Evolutionary conservation across 2,329 filamentous ascomycete species (phyloP).

Genomic region (Ophiocordyceps australis): DNA sequence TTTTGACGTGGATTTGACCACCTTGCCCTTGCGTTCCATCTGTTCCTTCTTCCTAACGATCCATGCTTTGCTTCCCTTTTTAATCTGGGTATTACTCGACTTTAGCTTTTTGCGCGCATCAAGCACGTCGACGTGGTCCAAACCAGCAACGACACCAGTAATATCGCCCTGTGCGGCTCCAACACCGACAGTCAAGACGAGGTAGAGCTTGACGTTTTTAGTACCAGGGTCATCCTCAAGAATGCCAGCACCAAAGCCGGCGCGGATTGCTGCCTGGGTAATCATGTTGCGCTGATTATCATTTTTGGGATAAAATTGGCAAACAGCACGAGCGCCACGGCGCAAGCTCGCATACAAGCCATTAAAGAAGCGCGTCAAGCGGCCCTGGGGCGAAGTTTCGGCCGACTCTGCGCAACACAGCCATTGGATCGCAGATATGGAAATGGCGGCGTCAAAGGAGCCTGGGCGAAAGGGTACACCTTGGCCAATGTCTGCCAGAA

Average conservation of each 20-base stretch:
- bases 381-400: slow-evolving; percentile 62
- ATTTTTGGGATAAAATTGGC: slow-evolving; percentile 97
- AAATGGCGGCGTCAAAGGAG: slow-evolving; percentile 86
- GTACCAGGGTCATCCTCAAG: slow-evolving; percentile 91
- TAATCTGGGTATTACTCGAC: slow-evolving; percentile 30
- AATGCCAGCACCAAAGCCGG: slow-evolving; percentile 87
- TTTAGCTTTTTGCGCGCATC: slow-evolving; percentile 42
- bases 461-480: slow-evolving; percentile 87
- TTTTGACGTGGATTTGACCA: slow-evolving; percentile 82
- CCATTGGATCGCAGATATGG: slow-evolving; percentile 95
- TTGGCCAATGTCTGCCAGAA: slow-evolving; percentile 89
- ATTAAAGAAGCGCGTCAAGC: slow-evolving; percentile 78
- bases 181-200: slow-evolving; percentile 78
- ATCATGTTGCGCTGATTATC: slow-evolving; percentile 86
- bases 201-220: slow-evolving; percentile 91
- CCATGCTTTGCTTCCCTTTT: slow-evolving; percentile 75
- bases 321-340: slow-evolving; percentile 76
- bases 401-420: slow-evolving; percentile 87
- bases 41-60: slow-evolving; percentile 79
- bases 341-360: slow-evolving; percentile 72
- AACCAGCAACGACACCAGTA: slow-evolving; percentile 71
- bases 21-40: slow-evolving; percentile 86
- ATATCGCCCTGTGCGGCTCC: slow-evolving; percentile 52
- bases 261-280: slow-evolving; percentile 71
- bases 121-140: slow-evolving; percentile 74